Conservation (phyloP, 1,284 basidiomycete species). For the Boletus smithii region DNA sequence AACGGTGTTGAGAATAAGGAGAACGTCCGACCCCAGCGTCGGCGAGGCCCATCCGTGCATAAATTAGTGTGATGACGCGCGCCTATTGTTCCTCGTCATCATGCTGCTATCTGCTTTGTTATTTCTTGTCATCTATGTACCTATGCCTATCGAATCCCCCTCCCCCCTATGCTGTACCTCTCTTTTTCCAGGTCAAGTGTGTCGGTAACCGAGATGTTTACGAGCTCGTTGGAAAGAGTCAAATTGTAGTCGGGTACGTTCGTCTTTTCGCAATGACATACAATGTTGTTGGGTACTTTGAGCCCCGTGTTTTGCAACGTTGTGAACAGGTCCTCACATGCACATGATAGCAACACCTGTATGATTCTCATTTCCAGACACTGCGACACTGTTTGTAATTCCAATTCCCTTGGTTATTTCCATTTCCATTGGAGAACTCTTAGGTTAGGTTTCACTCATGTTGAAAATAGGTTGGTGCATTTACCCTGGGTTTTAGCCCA, state of each 20-base stretch:
- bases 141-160: constrained; percentile 15
- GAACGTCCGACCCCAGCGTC: constrained; percentile 37
- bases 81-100: neutral
- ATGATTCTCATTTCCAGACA: no score
- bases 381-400: no score
- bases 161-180: constrained; percentile 13
- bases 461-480: no score
- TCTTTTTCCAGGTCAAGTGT: neutral
- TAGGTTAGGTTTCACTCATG: no score
- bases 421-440: no score
- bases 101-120: neutral
- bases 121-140: constrained; percentile 21
- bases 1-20: constrained; percentile 51
- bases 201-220: no score
- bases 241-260: neutral
- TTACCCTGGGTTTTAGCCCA: no score
- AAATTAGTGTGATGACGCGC: neutral
- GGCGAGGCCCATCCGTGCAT: constrained; percentile 26
- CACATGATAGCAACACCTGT: no score
- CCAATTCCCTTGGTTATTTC: no score
- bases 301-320: no score
- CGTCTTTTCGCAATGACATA: neutral
- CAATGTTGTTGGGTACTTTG: no score
- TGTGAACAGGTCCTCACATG: no score
- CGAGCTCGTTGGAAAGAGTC: neutral